Evolutionary conservation across 2,329 filamentous ascomycete species (phyloP).

Genomic region (Claviceps sp.): DNA sequence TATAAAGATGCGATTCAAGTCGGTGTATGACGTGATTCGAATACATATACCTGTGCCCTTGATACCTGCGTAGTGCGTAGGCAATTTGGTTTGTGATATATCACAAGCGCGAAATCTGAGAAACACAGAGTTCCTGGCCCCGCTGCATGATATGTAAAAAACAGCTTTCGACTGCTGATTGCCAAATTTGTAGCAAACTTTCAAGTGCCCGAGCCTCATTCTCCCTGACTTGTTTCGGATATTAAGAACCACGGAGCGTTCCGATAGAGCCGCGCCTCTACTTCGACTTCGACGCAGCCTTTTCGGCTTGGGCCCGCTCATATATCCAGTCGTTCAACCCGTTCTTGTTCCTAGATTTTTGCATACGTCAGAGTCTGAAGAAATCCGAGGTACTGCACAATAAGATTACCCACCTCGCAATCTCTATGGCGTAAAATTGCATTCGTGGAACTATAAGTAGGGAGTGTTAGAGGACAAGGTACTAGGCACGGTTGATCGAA

Average conservation of each 20-base stretch:
- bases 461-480: not conserved
- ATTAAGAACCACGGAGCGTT: not conserved
- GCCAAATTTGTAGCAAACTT: not conserved
- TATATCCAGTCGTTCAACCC: slow-evolving; percentile 97
- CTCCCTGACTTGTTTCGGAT: not conserved
- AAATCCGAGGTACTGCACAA: no score
- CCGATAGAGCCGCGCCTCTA: not conserved
- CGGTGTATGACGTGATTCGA: no score
- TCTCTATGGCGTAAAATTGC: slow-evolving; percentile 43
- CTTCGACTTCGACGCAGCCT: slow-evolving; percentile 15
- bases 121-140: not conserved
- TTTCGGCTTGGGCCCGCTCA: slow-evolving; percentile 59
- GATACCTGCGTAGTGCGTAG: no score
- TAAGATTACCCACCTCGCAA: slow-evolving; percentile 23
- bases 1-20: no score
- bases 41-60: no score
- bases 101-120: not conserved
- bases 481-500: not conserved
- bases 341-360: slow-evolving; percentile 53
- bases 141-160: not conserved
- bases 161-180: not conserved
- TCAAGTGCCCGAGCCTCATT: not conserved
- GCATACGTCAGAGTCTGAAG: not conserved
- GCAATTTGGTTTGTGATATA: no score
- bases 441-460: slow-evolving; percentile 34